Percentiles rank a stretch among this genome's conserved stretches.
These are phyloP conservation scores for Didymella pomorum DNA, from an alignment of 2,329 filamentous ascomycete species.

Conservation along the genomic window DNA sequence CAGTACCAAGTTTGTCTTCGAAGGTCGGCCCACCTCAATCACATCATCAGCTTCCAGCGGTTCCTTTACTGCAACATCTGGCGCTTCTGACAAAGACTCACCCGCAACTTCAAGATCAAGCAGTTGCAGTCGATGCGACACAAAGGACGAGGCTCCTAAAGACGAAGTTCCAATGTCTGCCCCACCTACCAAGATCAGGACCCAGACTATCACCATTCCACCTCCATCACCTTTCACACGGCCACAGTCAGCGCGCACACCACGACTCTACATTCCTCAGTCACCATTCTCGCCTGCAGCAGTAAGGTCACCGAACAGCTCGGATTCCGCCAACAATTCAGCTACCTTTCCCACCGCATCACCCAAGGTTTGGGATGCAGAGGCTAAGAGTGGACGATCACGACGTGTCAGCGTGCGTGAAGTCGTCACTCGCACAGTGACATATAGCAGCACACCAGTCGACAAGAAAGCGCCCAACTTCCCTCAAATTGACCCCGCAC, in stretches of 20 bases:
- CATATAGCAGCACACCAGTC: constrained; percentile 71
- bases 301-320: constrained; percentile 73
- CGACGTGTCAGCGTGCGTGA: constrained; percentile 78
- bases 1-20: constrained; percentile 60
- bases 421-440: constrained; percentile 93
- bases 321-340: constrained; percentile 52
- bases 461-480: constrained; percentile 53
- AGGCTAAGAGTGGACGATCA: constrained; percentile 67
- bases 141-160: constrained; percentile 29
- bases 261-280: constrained; percentile 76
- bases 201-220: constrained; percentile 65
- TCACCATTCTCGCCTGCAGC: constrained; percentile 72
- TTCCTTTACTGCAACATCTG: constrained; percentile 49
- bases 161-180: constrained; percentile 53
- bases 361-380: constrained; percentile 80
- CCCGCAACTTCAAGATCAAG: constrained; percentile 49
- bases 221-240: constrained; percentile 70
- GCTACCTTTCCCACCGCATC: constrained; percentile 75
- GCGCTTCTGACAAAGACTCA: constrained; percentile 43
- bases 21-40: constrained; percentile 50
- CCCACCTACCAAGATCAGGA: constrained; percentile 53
- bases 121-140: constrained; percentile 50
- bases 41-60: constrained; percentile 49
- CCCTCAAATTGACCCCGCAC: constrained; percentile 81
- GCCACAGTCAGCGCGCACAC: constrained; percentile 67